These are phyloP conservation scores for Aureobasidium sp. DNA, from an alignment of 2,329 filamentous ascomycete genomes.

Conservation along the genomic window DNA sequence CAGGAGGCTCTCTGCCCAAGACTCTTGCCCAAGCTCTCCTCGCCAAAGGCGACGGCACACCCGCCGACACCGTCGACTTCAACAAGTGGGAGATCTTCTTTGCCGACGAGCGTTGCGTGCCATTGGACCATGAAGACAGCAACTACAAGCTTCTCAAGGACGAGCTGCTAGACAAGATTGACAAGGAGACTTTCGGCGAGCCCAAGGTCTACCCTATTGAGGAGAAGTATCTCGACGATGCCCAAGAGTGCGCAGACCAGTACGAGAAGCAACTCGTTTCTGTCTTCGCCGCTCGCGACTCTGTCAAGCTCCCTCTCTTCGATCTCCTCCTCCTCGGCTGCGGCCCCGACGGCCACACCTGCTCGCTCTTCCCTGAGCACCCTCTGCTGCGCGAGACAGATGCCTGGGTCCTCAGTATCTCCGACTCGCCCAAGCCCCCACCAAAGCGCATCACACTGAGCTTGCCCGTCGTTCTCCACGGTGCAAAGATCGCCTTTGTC, in stretches of 20 bases:
- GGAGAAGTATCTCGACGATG: conserved; percentile 59
- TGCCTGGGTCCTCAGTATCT: conserved; percentile 88
- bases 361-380: conserved; percentile 90
- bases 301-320: conserved; percentile 89
- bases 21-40: conserved; percentile 81
- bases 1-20: conserved; percentile 85
- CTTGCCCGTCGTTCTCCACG: conserved; percentile 82
- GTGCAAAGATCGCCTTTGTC: conserved; percentile 80
- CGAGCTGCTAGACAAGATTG: conserved; percentile 84
- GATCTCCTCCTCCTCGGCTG: conserved; percentile 89
- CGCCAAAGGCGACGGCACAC: conserved; percentile 36
- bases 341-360: conserved; percentile 94
- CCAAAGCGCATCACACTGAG: conserved; percentile 85
- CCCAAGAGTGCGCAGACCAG: conserved; percentile 84
- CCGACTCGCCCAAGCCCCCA: conserved; percentile 92
- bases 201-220: conserved; percentile 79
- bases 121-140: conserved; percentile 85
- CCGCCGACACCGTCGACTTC: conserved; percentile 64
- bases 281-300: conserved; percentile 85
- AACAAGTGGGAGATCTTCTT: conserved; percentile 97
- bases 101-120: conserved; percentile 91
- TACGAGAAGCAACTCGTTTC: conserved; percentile 85
- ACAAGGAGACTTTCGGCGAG: conserved; percentile 49
- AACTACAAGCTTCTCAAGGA: conserved; percentile 85
- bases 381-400: conserved; percentile 75